These are phyloP conservation scores for Haplosporangium sp. DNA, from an alignment of 371 early-diverging fungal genomes.

Conservation along the genomic window DNA sequence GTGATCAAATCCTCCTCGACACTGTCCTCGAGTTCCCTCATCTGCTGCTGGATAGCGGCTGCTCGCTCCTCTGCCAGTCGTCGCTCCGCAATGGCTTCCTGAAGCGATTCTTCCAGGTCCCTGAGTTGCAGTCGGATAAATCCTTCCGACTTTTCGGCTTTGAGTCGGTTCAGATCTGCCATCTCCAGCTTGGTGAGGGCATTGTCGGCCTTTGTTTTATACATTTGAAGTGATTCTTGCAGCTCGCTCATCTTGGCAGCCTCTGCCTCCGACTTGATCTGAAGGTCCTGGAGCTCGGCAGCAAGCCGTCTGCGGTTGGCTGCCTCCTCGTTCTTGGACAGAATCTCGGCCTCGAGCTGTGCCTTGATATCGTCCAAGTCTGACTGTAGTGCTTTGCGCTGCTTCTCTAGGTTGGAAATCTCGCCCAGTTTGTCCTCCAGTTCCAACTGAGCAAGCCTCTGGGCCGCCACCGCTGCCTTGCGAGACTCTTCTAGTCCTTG, in stretches of 20 bases:
- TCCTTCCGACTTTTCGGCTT: slow-evolving; percentile 73
- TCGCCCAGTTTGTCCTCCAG: slow-evolving; percentile 78
- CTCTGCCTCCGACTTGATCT: slow-evolving; percentile 56
- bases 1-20: slow-evolving; percentile 74
- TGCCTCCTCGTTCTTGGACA: slow-evolving; percentile 62
- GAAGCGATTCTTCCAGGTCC: slow-evolving; percentile 73
- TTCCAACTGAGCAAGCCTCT: slow-evolving; percentile 80
- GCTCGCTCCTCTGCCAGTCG: slow-evolving; percentile 70
- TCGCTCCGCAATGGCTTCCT: slow-evolving; percentile 65
- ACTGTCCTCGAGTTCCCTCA: slow-evolving; percentile 74
- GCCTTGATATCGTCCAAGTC: slow-evolving; percentile 76
- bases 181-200: slow-evolving; percentile 66
- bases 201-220: slow-evolving; percentile 68
- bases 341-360: slow-evolving; percentile 70
- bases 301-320: slow-evolving; percentile 43
- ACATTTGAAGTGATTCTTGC: slow-evolving; percentile 64
- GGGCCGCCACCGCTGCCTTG: slow-evolving; percentile 75
- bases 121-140: slow-evolving; percentile 61
- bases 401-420: slow-evolving; percentile 61
- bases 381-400: slow-evolving; percentile 64
- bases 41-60: slow-evolving; percentile 68
- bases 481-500: slow-evolving; percentile 84
- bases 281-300: slow-evolving; percentile 57
- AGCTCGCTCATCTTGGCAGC: slow-evolving; percentile 62
- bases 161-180: slow-evolving; percentile 68